A percentile compares a stretch with the other conserved stretches of the same genome.
Conservation (phyloP, 2,329 filamentous ascomycete genomes). For the Penicillium griseofulvum region DNA sequence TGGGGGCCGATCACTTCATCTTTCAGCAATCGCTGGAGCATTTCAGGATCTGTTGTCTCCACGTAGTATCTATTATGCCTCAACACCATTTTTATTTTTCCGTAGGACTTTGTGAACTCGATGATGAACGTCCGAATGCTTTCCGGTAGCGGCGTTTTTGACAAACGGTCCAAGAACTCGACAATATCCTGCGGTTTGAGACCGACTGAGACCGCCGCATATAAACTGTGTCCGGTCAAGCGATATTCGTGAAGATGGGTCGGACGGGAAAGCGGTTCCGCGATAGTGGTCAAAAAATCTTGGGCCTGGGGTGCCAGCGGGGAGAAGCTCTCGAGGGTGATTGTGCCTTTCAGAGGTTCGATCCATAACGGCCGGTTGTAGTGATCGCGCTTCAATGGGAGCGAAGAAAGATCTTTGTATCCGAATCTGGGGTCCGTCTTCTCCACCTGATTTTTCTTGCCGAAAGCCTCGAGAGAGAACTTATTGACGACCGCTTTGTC, state of each 20-base stretch:
- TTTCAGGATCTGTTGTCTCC: constrained; percentile 82
- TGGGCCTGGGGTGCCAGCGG: constrained; percentile 82
- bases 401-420: constrained; percentile 75
- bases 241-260: constrained; percentile 91
- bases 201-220: constrained; percentile 94
- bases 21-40: constrained; percentile 81
- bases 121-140: constrained; percentile 76
- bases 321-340: constrained; percentile 93
- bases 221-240: constrained; percentile 87
- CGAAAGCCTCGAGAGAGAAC: constrained; percentile 53
- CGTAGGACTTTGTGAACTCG: constrained; percentile 83
- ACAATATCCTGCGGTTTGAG: constrained; percentile 87
- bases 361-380: constrained; percentile 91
- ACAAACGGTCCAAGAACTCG: constrained; percentile 78
- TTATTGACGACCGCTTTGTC: constrained; percentile 49
- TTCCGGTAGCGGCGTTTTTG: constrained; percentile 83
- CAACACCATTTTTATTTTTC: constrained; percentile 91
- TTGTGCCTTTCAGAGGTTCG: constrained; percentile 77
- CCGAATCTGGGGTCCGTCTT: constrained; percentile 57
- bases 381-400: constrained; percentile 83
- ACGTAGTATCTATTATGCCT: constrained; percentile 94
- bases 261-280: constrained; percentile 86
- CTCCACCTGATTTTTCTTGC: constrained; percentile 46
- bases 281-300: constrained; percentile 93
- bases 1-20: constrained; percentile 79